Evolutionary conservation across 2,329 filamentous ascomycete genomes (phyloP).

Genomic region (Xylaria sp.): DNA sequence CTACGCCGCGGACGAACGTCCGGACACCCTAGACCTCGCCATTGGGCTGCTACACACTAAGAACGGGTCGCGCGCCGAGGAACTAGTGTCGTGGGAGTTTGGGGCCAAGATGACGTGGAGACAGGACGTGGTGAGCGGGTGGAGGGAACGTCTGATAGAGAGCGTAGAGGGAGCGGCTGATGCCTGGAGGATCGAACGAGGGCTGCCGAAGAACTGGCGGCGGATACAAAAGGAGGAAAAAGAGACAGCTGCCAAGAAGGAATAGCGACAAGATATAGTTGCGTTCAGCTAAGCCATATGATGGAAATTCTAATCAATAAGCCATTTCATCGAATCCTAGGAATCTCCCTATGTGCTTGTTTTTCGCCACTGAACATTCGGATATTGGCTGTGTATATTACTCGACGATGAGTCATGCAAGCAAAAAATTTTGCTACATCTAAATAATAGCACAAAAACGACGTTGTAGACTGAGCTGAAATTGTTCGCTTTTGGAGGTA

Average conservation of each 20-base stretch:
- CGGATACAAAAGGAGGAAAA: conserved; percentile 30
- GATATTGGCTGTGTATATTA: no score
- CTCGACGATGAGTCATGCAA: no score
- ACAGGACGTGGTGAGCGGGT: conserved; percentile 47
- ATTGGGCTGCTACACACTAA: conserved; percentile 51
- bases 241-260: conserved; percentile 6
- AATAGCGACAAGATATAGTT: no score
- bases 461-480: not conserved
- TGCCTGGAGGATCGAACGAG: conserved; percentile 42
- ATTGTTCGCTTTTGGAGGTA: conserved; percentile 20
- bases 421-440: no score
- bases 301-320: not conserved
- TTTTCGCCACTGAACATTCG: no score
- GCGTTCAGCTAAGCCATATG: no score
- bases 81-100: conserved; percentile 49
- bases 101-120: conserved; percentile 43
- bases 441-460: not conserved
- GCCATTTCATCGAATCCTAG: not conserved
- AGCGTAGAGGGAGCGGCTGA: conserved; percentile 44
- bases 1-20: conserved; percentile 48
- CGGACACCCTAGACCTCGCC: conserved; percentile 50
- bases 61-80: conserved; percentile 54
- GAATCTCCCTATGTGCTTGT: not conserved
- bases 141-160: conserved; percentile 46
- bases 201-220: conserved; percentile 44